A percentile compares a stretch with the other conserved stretches of the same genome.
phyloP scores from a whole-genome alignment of 495 filamentous ascomycete genomes.

The Annulohypoxylon bovei region DNA sequence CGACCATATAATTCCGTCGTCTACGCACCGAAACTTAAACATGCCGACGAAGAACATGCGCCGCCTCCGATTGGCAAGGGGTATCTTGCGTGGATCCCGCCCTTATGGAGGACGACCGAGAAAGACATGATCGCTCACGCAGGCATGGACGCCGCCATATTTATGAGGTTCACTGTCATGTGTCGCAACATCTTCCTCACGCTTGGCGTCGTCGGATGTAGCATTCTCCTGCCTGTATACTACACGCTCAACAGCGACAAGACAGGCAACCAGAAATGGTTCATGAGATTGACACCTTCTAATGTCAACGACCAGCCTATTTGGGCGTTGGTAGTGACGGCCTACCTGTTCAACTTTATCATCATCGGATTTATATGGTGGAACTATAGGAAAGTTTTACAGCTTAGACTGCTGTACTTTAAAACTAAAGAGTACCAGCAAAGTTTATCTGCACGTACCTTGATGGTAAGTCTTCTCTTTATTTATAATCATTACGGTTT shows the following conservation, averaged over 20 bases:
- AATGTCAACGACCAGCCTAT: slow-evolving; percentile 66
- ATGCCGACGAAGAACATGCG: slow-evolving; percentile 89
- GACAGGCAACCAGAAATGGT: slow-evolving; percentile 61
- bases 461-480: slow-evolving; percentile 70
- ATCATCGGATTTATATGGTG: slow-evolving; percentile 86
- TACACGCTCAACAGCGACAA: slow-evolving; percentile 67
- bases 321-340: slow-evolving; percentile 85
- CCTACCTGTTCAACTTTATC: slow-evolving; percentile 80
- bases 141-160: slow-evolving; percentile 90
- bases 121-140: slow-evolving; percentile 76
- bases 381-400: slow-evolving; percentile 80
- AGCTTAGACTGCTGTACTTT: slow-evolving; percentile 80
- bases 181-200: slow-evolving; percentile 87
- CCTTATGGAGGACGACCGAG: slow-evolving; percentile 80
- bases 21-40: slow-evolving; percentile 93
- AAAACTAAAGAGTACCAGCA: slow-evolving; percentile 87
- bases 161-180: slow-evolving; percentile 90
- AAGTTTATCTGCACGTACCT: slow-evolving; percentile 86
- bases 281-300: slow-evolving; percentile 62
- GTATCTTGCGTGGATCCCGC: slow-evolving; percentile 83
- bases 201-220: slow-evolving; percentile 77
- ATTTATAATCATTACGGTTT: background rate
- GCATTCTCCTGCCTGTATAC: slow-evolving; percentile 86
- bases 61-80: slow-evolving; percentile 92
- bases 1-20: slow-evolving; percentile 90